Evolutionary conservation across 2,329 filamentous ascomycete species (phyloP).

Genomic region (Pseudodiploospora longispora): DNA sequence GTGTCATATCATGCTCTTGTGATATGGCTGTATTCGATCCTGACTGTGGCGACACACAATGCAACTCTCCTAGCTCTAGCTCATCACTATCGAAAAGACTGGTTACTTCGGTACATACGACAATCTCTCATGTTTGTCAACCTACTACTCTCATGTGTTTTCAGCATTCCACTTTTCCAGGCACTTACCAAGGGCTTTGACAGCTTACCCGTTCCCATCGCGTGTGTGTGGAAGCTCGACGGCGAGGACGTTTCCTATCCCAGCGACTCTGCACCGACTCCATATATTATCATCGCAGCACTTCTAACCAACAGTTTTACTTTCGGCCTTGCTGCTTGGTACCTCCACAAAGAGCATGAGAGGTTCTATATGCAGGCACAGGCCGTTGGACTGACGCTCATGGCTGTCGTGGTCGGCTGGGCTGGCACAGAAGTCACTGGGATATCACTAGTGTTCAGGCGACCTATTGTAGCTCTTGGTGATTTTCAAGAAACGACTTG

Average conservation of each 20-base stretch:
- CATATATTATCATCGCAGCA: slow-evolving; percentile 52
- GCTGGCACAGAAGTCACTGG: slow-evolving; percentile 49
- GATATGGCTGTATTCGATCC: slow-evolving; percentile 58
- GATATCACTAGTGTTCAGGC: slow-evolving; percentile 53
- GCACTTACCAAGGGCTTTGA: slow-evolving; percentile 44
- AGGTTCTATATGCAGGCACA: slow-evolving; percentile 48
- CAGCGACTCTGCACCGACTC: slow-evolving; percentile 37
- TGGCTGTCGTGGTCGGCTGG: slow-evolving; percentile 49
- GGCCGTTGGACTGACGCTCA: slow-evolving; percentile 44
- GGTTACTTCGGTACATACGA: slow-evolving; percentile 58
- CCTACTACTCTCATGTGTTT: slow-evolving; percentile 47
- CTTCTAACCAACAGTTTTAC: slow-evolving; percentile 51
- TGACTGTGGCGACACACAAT: slow-evolving; percentile 59
- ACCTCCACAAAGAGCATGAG: slow-evolving; percentile 49
- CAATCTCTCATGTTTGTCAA: slow-evolving; percentile 60
- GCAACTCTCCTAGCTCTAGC: slow-evolving; percentile 56
- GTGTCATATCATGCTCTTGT: slow-evolving; percentile 64
- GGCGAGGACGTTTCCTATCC: slow-evolving; percentile 22
- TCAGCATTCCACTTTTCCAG: slow-evolving; percentile 48
- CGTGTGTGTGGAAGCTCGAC: slow-evolving; percentile 48
- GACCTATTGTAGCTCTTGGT: slow-evolving; percentile 38
- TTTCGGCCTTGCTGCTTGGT: slow-evolving; percentile 55
- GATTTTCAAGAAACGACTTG: slow-evolving; percentile 49
- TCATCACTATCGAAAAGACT: slow-evolving; percentile 58
- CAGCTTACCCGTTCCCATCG: slow-evolving; percentile 47